Evolutionary conservation across 805 yeast species (phyloP), one percentile per base, ranked within the genome.

Genomic region (Yamadazyma phyllophila): DNA sequence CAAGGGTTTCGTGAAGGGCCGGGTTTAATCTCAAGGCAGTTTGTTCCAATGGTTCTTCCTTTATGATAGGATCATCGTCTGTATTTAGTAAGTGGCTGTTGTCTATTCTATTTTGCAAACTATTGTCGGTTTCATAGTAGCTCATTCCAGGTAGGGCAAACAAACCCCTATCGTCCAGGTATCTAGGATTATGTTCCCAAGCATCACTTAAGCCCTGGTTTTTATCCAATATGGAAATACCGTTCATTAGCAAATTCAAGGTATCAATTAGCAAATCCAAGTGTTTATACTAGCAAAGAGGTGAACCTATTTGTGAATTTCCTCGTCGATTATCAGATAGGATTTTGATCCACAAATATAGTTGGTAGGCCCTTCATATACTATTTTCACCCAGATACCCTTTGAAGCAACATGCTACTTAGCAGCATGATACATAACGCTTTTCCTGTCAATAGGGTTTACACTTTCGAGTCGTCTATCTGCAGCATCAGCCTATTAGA

Each of bases 161-260:
- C 17, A 32, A 32, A 32, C 17, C 13, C 10, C 11, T n/a, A 15
- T 32, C 13, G 4, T 32, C 36, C 16, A 8, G 13, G 36, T 32
- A 8, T 11, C 13, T 32, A 13, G 36, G 36, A 15, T 37, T 31
- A 17, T n/a, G 16, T n/a, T 37, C 32, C 40, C 40, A 37, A 10
- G 7, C 5, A n/a, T 26, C 31, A 29, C 13, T 10, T 5, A 12
- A 26, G 4, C 14, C 40, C 9, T 26, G 32, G 24, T 17, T 13
- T 6, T 37, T 37, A 26, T 37, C 43, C 14, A 40, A 40, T 17
- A 40, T 40, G 31, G 43, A 36, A 20, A 40, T 31, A 12, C 30
- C 43, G 31, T 40, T 32, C 43, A 40, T 40, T 40, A 20, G 24
- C 24, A 20, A 20, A 20, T 17, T 15, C 26, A 16, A n/a, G 16